These are phyloP conservation scores for Dictyostelium brefeldianum DNA, from an alignment of 78 protist genomes.

Conservation along the genomic window DNA sequence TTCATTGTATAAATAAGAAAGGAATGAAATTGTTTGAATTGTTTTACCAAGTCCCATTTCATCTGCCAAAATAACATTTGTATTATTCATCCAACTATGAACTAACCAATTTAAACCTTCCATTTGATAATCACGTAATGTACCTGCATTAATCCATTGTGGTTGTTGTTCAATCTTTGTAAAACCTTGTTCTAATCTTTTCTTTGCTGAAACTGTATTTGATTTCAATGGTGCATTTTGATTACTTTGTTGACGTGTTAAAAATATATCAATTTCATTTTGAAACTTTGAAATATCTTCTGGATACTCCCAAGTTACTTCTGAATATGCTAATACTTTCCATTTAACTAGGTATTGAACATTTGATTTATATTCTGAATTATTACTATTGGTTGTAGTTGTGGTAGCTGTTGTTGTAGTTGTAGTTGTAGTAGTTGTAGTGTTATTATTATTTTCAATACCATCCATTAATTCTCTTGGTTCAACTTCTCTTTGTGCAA, in stretches of 20 bases:
- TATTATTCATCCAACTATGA: conserved; percentile 32
- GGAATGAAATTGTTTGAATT: conserved; percentile 73
- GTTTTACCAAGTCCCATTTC: conserved; percentile 89
- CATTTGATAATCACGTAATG: conserved; percentile 96
- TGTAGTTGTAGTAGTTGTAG: background rate
- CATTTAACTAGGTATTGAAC: conserved; percentile 92
- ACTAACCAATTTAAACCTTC: conserved; percentile 91
- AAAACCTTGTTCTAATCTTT: conserved; percentile 52
- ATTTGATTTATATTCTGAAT: conserved; percentile 26
- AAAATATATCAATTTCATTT: conserved; percentile 27
- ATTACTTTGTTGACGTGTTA: conserved; percentile 8
- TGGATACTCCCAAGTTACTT: conserved; percentile 94
- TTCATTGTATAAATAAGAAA: conserved; percentile 58
- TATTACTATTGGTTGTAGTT: background rate
- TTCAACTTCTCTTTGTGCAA: conserved; percentile 48
- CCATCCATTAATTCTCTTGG: background rate
- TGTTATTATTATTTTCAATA: background rate
- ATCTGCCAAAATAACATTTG: conserved; percentile 87
- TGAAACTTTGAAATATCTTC: conserved; percentile 49
- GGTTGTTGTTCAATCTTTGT: conserved; percentile 50
- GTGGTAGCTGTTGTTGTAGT: background rate
- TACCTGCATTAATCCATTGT: conserved; percentile 28
- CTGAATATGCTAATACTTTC: conserved; percentile 84
- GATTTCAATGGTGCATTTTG: conserved; percentile 26
- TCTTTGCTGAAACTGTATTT: conserved; percentile 44